These are phyloP conservation scores for Chenopodium album DNA, from an alignment of 148 eudicot species.

Conservation along the genomic window DNA sequence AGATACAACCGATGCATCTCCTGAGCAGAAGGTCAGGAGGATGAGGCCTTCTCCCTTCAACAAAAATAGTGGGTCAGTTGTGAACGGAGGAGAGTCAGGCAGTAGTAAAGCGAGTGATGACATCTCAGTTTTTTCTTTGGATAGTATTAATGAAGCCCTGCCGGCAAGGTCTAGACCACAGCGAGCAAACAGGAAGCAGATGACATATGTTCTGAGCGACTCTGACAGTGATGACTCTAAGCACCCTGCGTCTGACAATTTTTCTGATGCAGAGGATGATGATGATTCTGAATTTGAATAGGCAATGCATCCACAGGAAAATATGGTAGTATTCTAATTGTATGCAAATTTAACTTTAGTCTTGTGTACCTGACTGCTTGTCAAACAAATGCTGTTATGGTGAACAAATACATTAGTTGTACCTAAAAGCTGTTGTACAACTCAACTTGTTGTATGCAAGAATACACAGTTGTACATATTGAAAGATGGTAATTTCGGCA, in stretches of 20 bases:
- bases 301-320: not conserved
- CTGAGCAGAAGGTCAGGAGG: conserved; percentile 88
- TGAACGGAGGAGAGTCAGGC: conserved; percentile 36
- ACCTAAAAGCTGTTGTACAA: not conserved
- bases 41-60: conserved; percentile 85
- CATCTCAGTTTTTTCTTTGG: conserved; percentile 6
- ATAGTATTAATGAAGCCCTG: conserved; percentile 31
- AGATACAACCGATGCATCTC: conserved; percentile 50
- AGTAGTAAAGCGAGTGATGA: not conserved
- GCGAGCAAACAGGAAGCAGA: conserved; percentile 41
- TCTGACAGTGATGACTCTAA: conserved; percentile 41
- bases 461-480: not conserved
- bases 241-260: conserved; percentile 19
- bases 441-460: not conserved
- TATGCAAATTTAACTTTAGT: not conserved
- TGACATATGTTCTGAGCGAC: conserved; percentile 57
- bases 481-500: no score
- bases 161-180: conserved; percentile 52
- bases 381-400: not conserved
- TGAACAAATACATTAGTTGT: not conserved
- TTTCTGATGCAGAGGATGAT: conserved; percentile 41
- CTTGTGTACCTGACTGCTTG: not conserved
- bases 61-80: conserved; percentile 73
- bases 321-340: not conserved
- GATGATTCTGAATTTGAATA: conserved; percentile 27